phyloP scores from a whole-genome alignment of 805 yeast genomes.

The Nakazawaea ishiwadae region DNA sequence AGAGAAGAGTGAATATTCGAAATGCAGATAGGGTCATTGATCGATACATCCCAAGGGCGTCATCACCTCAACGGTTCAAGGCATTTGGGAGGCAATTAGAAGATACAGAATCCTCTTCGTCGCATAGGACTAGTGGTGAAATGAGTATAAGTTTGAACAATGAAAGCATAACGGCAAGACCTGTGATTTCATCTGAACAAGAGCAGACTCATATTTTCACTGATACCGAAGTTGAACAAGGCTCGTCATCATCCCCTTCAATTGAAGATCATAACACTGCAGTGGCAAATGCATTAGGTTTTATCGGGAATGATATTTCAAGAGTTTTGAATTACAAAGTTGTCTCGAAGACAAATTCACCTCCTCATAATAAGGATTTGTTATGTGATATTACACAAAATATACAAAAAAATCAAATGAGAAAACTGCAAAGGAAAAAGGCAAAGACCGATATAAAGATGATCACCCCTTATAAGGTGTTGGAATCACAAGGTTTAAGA shows the following conservation, averaged over 20 bases:
- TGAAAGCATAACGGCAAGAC: constrained; percentile 2
- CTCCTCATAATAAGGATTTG: too few relatives aligned
- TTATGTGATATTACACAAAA: too few relatives aligned
- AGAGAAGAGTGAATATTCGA: neutral
- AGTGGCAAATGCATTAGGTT: constrained; percentile 49
- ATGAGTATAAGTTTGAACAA: neutral
- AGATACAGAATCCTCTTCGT: constrained; percentile 24
- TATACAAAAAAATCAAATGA: constrained; percentile 16
- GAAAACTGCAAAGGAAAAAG: neutral
- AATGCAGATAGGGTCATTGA: constrained; percentile 21
- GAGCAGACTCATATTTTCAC: neutral
- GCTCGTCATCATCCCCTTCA: too few relatives aligned
- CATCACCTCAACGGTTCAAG: constrained; percentile 27
- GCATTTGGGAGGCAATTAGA: too few relatives aligned
- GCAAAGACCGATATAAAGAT: neutral
- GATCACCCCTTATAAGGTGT: constrained; percentile 39
- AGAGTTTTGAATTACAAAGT: constrained; percentile 38
- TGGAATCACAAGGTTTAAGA: constrained; percentile 66
- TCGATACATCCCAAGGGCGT: constrained; percentile 32
- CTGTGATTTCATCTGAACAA: too few relatives aligned
- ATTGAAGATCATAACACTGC: constrained; percentile 30
- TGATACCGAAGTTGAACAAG: too few relatives aligned
- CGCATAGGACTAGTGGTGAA: too few relatives aligned
- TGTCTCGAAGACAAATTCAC: too few relatives aligned
- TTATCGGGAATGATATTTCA: constrained; percentile 26